Conservation (phyloP, 208 protist species). For the Phytomonas sp. region DNA sequence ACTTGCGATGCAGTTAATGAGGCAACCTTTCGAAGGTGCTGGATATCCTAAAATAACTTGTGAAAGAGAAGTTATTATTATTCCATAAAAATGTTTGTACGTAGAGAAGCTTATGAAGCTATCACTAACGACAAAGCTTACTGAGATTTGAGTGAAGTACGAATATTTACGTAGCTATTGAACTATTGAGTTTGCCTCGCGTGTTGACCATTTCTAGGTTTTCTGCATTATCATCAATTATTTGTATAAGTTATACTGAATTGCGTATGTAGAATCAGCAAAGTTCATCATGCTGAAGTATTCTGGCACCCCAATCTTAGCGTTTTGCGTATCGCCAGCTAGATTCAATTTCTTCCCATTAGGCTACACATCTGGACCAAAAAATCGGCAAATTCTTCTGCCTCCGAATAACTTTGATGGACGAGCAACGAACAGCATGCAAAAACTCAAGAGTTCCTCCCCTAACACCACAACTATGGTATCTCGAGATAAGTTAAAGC, state of each 20-base stretch:
- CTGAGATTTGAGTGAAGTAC: neutral
- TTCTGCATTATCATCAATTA: constrained; percentile 1
- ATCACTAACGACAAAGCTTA: neutral
- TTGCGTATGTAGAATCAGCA: neutral
- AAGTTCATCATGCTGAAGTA: neutral
- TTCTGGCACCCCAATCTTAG: constrained; percentile 4
- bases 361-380: constrained; percentile 48
- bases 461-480: constrained; percentile 52
- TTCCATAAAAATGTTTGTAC: constrained; percentile 10
- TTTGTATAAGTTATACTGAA: neutral
- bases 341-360: constrained; percentile 69
- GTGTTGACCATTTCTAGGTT: constrained; percentile 6
- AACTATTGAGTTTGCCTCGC: constrained; percentile 3
- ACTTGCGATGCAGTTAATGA: neutral
- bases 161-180: neutral
- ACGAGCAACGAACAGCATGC: constrained; percentile 42
- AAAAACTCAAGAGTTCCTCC: constrained; percentile 45
- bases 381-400: constrained; percentile 48
- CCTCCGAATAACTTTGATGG: constrained; percentile 67
- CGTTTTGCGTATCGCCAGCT: constrained; percentile 13
- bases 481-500: constrained; percentile 51
- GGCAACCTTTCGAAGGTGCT: neutral
- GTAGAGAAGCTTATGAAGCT: neutral
- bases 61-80: neutral
- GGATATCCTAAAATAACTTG: neutral